These are phyloP conservation scores for Ogataea salicorniae DNA, from an alignment of 805 yeast genomes.

Conservation along the genomic window DNA sequence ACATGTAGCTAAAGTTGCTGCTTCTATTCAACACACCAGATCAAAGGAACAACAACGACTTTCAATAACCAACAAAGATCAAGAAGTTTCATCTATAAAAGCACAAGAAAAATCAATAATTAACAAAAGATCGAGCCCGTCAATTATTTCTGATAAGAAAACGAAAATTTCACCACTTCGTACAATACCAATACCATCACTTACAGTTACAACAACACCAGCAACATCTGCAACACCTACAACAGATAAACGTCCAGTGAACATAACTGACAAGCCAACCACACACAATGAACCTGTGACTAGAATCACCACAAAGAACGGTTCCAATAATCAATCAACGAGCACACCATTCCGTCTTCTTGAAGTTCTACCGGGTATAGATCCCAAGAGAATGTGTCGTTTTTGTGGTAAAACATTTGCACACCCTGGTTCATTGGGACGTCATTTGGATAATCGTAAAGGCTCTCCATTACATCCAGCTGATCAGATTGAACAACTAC, in stretches of 20 bases:
- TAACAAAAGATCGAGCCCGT: too few species aligned
- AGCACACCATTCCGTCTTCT: constrained; percentile 8
- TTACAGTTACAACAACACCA: too few species aligned
- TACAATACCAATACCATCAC: too few species aligned
- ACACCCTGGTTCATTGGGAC: constrained; percentile 54
- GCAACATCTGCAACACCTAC: too few species aligned
- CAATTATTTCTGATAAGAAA: too few species aligned
- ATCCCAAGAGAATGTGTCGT: constrained; percentile 37
- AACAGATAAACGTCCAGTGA: not conserved
- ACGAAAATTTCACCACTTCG: too few species aligned
- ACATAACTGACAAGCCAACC: not conserved
- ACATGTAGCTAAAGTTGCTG: not conserved
- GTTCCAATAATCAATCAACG: not conserved
- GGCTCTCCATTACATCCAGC: constrained; percentile 50
- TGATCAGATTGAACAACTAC: constrained; percentile 39
- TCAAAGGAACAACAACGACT: not conserved
- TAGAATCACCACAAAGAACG: not conserved
- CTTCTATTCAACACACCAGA: not conserved
- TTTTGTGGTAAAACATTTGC: constrained; percentile 52
- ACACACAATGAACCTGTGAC: not conserved
- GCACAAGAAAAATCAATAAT: too few species aligned
- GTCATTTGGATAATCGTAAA: constrained; percentile 52
- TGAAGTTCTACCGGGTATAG: constrained; percentile 22
- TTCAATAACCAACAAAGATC: not conserved
- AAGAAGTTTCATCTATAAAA: too few species aligned